Percentiles rank a stretch among this genome's conserved stretches.
phyloP scores from a whole-genome alignment of 768 basidiomycete genomes.

The Podaxis carcinomalis region DNA sequence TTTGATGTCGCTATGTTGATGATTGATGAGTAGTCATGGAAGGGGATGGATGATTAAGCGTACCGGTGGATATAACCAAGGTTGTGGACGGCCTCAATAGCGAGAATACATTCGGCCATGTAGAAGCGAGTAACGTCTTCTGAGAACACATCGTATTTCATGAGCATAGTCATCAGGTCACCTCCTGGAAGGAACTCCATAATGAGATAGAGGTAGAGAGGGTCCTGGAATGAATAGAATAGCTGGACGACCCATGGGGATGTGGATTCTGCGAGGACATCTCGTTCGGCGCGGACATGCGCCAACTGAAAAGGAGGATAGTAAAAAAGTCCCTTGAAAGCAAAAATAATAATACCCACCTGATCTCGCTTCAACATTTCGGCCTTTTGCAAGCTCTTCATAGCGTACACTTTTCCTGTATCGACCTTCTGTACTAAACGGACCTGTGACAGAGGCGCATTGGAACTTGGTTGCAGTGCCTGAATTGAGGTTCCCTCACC shows the following conservation, averaged over 20 bases:
- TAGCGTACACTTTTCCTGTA: slow-evolving; percentile 97
- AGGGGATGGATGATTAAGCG: slow-evolving; percentile 19
- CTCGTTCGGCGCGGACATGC: slow-evolving; percentile 95
- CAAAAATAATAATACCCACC: slow-evolving; percentile 39
- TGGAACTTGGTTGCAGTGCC: slow-evolving; percentile 10
- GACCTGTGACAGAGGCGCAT: slow-evolving; percentile 45
- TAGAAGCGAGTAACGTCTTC: slow-evolving; percentile 99
- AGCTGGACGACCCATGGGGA: slow-evolving; percentile 97
- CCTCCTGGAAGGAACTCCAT: slow-evolving; percentile 88
- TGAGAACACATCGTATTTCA: slow-evolving; percentile 99
- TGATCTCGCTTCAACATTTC: slow-evolving; percentile 99
- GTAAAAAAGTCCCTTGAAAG: neutral
- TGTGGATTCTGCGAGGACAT: slow-evolving; percentile 94
- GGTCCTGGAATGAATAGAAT: slow-evolving; percentile 98
- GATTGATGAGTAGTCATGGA: neutral
- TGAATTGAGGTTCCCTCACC: slow-evolving; percentile 38
- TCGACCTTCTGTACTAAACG: slow-evolving; percentile 95
- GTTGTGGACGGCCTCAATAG: slow-evolving; percentile 97
- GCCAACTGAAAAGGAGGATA: slow-evolving; percentile 59
- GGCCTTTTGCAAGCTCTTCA: slow-evolving; percentile 97
- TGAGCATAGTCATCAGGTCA: slow-evolving; percentile 99
- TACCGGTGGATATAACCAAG: slow-evolving; percentile 99
- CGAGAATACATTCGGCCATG: slow-evolving; percentile 97
- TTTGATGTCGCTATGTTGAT: slow-evolving; percentile 82
- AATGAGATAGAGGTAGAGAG: slow-evolving; percentile 92